A percentile compares a stretch with the other conserved stretches of the same genome.
Evolutionary conservation across 352 stramenopile species (phyloP).

Genomic region (Phytophthora fragariaefolia): DNA sequence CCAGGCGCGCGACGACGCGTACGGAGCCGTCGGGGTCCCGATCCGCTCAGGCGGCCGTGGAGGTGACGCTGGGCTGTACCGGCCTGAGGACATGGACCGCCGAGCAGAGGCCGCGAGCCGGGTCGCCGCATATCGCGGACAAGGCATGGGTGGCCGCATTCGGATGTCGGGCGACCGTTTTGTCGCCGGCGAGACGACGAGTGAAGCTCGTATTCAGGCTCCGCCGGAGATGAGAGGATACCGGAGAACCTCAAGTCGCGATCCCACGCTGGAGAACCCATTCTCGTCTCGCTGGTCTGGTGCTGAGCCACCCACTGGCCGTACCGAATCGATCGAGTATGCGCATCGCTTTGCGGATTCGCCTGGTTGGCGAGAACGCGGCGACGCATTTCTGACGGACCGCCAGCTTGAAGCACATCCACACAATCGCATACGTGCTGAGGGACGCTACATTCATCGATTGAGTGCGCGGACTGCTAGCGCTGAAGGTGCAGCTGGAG

Average conservation of each 20-base stretch:
- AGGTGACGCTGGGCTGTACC: slow-evolving; percentile 19
- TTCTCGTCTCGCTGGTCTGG: slow-evolving; percentile 38
- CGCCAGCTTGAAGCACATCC: slow-evolving; percentile 24
- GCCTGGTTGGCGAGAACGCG: slow-evolving; percentile 47
- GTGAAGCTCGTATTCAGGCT: slow-evolving; percentile 30
- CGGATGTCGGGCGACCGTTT: slow-evolving; percentile 28
- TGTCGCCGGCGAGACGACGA: slow-evolving; percentile 21
- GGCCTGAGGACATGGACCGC: slow-evolving; percentile 21
- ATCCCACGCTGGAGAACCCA: slow-evolving; percentile 29
- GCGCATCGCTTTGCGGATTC: slow-evolving; percentile 41
- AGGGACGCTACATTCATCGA: slow-evolving; percentile 37
- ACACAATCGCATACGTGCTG: slow-evolving; percentile 24
- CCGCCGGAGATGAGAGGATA: slow-evolving; percentile 30
- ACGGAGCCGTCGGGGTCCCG: slow-evolving; percentile 1
- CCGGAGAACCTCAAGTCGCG: slow-evolving; percentile 16
- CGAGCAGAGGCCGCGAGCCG: slow-evolving; percentile 27
- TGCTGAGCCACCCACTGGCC: slow-evolving; percentile 5
- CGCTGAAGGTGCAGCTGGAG: slow-evolving; percentile 5
- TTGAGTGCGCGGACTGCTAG: slow-evolving; percentile 17
- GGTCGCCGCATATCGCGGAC: slow-evolving; percentile 28
- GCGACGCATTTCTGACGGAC: slow-evolving; percentile 26
- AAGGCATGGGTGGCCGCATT: slow-evolving; percentile 35
- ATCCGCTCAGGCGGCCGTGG: slow-evolving; percentile 14
- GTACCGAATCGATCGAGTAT: slow-evolving; percentile 33
- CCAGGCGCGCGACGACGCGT: slow-evolving; percentile 32